Base-by-base conservation (phyloP, 2,329 filamentous ascomycete genomes). In the Nemania sp. region DNA sequence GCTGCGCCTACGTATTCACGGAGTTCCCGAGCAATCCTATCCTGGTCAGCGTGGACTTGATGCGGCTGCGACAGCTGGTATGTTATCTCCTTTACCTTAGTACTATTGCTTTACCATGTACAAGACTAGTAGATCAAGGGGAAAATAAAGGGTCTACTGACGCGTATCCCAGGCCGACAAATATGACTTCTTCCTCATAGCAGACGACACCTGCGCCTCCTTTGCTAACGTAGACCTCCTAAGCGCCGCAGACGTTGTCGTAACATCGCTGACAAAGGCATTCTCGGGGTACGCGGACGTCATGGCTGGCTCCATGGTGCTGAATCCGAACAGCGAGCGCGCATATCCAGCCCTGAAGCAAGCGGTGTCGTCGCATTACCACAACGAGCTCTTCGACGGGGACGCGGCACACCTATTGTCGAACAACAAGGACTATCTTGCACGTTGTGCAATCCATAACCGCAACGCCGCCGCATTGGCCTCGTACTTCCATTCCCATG, bases 211-310 rank as follows among this genome's bases (percentile, higher is more conserved):
- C 0, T 62, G 81, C 47, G 75, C 75, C n/a, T 76, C 76, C 29
- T 80, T 80, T 56, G 77, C 72, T 66, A 83, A 82, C 67, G 69
- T 83, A 59, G 81, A 87, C 67, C 70, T 87, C 35, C 69, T 84
- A 3, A 65, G 72, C 5, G 72, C 76, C 0, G 78, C 79, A 1
- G 83, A 87, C 64, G 69, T 84, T 0, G 62, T 87, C 32, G 65
- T 66, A 7, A 73, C 66, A n/a, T 69, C 68, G 1, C 55, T 86
- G 15, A 86, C 83, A n/a, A 87, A 87, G 70, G 78, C 78, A 1
- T 87, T 88, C 67, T 83, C 75, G 61, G 85, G 85, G 15, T 80
- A 80, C 60, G 78, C 82, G 20, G 78, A 87, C 65, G 59, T 68
- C 13, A 66, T 70, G 59, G 67, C 60, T 13, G 68, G 68, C 15